phyloP scores from a whole-genome alignment of 352 stramenopile genomes.

The Phytopythium vexans region DNA sequence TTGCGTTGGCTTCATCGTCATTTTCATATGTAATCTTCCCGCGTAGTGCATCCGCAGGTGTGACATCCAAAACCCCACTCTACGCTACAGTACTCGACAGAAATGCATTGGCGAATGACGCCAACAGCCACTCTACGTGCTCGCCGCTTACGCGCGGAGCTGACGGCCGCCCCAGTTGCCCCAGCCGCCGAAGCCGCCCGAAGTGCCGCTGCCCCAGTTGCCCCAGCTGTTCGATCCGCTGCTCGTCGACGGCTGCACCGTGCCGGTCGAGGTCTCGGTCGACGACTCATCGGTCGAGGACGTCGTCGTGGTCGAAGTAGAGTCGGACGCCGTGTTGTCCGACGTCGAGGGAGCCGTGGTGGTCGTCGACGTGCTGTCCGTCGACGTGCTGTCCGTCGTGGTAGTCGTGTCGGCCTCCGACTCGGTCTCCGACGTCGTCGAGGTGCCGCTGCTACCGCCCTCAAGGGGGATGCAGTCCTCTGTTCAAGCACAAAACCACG shows the following conservation, averaged over 20 bases:
- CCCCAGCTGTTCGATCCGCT: conserved; percentile 1
- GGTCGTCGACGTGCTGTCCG: background rate
- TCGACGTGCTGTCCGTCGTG: background rate
- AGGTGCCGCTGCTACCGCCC: conserved; percentile 14
- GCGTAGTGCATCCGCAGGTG: too few relatives aligned
- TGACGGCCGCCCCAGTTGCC: conserved; percentile 1
- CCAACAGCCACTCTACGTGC: too few relatives aligned
- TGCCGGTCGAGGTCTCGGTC: background rate
- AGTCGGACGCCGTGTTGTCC: background rate
- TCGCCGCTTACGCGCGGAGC: background rate
- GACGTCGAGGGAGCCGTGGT: background rate
- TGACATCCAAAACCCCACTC: too few relatives aligned
- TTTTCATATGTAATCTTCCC: too few relatives aligned
- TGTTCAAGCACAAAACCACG: conserved; percentile 6
- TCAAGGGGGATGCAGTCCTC: conserved; percentile 30
- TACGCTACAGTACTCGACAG: too few relatives aligned
- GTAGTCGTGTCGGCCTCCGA: background rate
- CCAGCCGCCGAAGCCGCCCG: background rate
- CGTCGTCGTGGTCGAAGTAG: background rate
- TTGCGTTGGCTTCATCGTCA: too few relatives aligned
- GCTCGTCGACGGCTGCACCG: conserved; percentile 1
- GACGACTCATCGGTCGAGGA: background rate
- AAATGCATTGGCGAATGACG: too few relatives aligned
- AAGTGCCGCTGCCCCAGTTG: conserved; percentile 1
- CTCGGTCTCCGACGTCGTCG: conserved; percentile 5